phyloP scores from a whole-genome alignment of 768 basidiomycete genomes.

The Lentinula boryana region DNA sequence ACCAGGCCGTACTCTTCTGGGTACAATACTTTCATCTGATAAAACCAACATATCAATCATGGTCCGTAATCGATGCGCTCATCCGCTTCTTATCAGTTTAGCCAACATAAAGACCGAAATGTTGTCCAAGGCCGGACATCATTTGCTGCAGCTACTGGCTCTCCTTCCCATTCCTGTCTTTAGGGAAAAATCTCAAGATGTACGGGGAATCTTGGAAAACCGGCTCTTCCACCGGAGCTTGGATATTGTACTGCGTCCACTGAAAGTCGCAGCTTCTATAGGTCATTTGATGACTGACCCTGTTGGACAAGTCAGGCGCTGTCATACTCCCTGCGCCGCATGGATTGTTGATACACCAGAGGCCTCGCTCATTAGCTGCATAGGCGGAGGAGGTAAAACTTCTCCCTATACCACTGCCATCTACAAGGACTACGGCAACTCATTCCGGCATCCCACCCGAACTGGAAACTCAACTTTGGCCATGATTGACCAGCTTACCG shows the following conservation, averaged over 20 bases:
- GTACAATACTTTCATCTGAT: slow-evolving; percentile 11
- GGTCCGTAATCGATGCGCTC: slow-evolving; percentile 12
- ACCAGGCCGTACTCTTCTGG: neutral
- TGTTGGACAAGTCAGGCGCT: neutral
- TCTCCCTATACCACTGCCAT: neutral
- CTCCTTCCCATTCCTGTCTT: neutral
- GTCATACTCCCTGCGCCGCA: neutral
- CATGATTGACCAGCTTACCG: neutral
- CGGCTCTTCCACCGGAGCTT: neutral
- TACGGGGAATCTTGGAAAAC: neutral
- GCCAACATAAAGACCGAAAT: slow-evolving; percentile 10
- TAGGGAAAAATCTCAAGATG: neutral
- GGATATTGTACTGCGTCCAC: neutral
- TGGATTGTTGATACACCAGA: neutral
- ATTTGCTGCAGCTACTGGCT: neutral
- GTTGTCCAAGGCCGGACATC: neutral
- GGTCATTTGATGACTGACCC: neutral
- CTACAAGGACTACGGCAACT: neutral
- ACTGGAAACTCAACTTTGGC: neutral
- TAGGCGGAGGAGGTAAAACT: neutral
- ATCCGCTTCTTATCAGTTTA: slow-evolving; percentile 10
- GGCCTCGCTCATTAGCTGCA: neutral
- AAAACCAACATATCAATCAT: slow-evolving; percentile 16
- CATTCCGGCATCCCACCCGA: neutral
- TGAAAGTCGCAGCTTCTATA: neutral